A percentile compares a stretch with the other conserved stretches of the same genome.
Evolutionary conservation across 208 protist genomes (phyloP).

Genomic region (Acanthamoeba culbertsoni): DNA sequence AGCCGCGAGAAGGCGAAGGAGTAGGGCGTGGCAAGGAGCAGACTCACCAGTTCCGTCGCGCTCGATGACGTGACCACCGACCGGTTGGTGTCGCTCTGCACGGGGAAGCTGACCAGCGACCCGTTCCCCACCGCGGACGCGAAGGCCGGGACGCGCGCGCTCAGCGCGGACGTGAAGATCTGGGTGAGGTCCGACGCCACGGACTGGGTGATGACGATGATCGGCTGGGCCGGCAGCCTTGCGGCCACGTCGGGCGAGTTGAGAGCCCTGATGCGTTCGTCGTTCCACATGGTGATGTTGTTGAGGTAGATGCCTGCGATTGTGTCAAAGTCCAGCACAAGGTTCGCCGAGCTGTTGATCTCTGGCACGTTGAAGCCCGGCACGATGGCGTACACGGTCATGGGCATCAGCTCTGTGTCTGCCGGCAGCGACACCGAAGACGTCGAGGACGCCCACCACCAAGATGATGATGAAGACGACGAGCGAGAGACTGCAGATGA

Average conservation of each 20-base stretch:
- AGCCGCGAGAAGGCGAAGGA: not conserved
- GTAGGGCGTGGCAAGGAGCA: not conserved
- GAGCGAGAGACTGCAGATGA: too few relatives aligned
- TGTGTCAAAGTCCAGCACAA: conserved; percentile 37
- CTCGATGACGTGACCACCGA: not conserved
- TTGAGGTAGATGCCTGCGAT: not conserved
- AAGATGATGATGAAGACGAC: too few relatives aligned
- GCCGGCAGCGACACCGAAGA: too few relatives aligned
- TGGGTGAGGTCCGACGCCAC: not conserved
- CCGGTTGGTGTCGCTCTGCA: not conserved
- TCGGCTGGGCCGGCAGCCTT: not conserved
- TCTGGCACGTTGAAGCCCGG: not conserved
- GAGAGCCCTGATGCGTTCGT: not conserved
- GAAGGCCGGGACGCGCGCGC: not conserved
- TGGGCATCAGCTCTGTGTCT: not conserved
- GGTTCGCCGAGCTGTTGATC: not conserved
- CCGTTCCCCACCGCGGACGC: not conserved
- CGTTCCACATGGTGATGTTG: not conserved
- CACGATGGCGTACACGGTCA: not conserved
- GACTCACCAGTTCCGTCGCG: not conserved
- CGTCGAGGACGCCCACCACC: too few relatives aligned
- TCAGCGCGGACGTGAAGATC: not conserved
- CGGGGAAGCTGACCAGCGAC: not conserved
- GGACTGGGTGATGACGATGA: not conserved
- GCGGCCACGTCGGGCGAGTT: not conserved